phyloP scores from a whole-genome alignment of 345 rosid species.

The Viola odorata region DNA sequence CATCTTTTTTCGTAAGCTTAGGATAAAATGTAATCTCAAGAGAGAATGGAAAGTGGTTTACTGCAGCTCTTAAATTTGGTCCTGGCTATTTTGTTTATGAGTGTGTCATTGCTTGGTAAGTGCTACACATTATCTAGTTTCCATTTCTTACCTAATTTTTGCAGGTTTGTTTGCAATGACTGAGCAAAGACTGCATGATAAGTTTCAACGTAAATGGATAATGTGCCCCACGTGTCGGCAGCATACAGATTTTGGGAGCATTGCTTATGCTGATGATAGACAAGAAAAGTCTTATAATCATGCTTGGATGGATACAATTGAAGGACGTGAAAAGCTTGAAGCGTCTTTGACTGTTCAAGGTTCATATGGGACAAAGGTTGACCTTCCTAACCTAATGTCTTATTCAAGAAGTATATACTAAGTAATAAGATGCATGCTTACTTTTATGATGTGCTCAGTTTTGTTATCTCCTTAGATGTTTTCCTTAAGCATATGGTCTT shows the following conservation, averaged over 20 bases:
- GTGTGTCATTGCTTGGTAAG: no score
- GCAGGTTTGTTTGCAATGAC: slow-evolving; percentile 80
- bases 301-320: slow-evolving; percentile 24
- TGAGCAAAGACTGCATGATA: slow-evolving; percentile 45
- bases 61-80: no score
- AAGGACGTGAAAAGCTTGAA: slow-evolving; percentile 45
- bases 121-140: not conserved
- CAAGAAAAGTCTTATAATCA: slow-evolving; percentile 28
- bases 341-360: slow-evolving; percentile 67
- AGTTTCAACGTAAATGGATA: slow-evolving; percentile 57
- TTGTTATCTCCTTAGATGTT: no score
- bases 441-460: no score
- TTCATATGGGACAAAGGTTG: slow-evolving; percentile 96
- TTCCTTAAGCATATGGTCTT: no score
- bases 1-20: no score
- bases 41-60: no score
- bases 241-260: slow-evolving; percentile 71
- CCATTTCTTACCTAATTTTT: slow-evolving; percentile 11
- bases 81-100: no score
- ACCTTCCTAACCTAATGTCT: slow-evolving; percentile 2
- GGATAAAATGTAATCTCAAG: no score
- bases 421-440: no score
- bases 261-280: slow-evolving; percentile 78
- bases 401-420: not conserved
- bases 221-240: slow-evolving; percentile 95